Conservation (phyloP, 345 rosid genomes). For the Barbarea vulgaris region DNA sequence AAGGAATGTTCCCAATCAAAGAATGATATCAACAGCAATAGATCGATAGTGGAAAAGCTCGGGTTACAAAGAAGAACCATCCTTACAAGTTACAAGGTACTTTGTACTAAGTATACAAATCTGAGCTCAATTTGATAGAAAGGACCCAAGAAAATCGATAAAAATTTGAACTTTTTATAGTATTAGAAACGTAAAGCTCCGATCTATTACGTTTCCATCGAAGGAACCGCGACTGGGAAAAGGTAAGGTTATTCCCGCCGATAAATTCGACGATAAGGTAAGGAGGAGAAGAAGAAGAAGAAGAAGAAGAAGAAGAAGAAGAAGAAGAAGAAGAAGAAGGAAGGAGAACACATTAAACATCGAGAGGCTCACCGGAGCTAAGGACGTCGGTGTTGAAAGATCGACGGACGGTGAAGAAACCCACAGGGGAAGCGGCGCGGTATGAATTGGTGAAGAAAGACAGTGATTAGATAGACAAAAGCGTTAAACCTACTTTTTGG, state of each 20-base stretch:
- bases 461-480: background rate
- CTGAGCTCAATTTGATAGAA: background rate
- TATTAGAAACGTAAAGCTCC: background rate
- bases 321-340: too few species aligned
- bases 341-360: background rate
- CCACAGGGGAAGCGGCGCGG: constrained; percentile 23
- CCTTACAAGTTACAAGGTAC: background rate
- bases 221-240: background rate
- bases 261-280: background rate
- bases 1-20: background rate
- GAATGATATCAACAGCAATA: background rate
- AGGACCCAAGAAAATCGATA: background rate
- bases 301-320: background rate
- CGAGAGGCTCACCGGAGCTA: constrained; percentile 23
- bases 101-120: background rate
- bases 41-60: background rate
- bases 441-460: background rate
- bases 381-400: background rate
- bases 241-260: background rate
- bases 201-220: constrained; percentile 13
- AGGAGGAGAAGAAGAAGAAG: background rate
- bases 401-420: constrained; percentile 9
- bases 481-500: background rate
- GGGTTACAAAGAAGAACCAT: background rate
- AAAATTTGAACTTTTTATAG: background rate